Evolutionary conservation across 129 eudicot genomes (phyloP), one percentile per base, ranked within the genome.

Genomic region (Cynara cardunculus): DNA sequence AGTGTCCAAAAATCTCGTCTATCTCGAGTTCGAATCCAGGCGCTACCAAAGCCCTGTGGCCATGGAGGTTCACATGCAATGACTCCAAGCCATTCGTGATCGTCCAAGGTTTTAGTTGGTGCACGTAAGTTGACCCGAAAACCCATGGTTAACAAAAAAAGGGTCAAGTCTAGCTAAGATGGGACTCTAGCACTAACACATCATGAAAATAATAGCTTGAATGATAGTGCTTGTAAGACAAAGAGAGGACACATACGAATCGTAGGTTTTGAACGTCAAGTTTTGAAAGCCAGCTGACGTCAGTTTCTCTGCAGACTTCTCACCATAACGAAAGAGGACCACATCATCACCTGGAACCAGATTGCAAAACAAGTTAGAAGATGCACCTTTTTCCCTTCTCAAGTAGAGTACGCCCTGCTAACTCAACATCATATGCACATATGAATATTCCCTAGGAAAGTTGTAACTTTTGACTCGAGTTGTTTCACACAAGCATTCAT

Each of bases 311-410:
- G 87, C 79, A 62, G 97, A 94, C 86, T 87, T 89, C 75, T 92
- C 91, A 67, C 98, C 97, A 66, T 86, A 86, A 76, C 85, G 88
- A 62, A 84, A 87, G 28, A 85, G 91, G 80, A 92, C 96, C 77
- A 92, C 98, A 70, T 94, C 97, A 82, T 94, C 98, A 72, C 79
- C 98, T 94, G 94, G 73, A 84, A 72, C 27, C 41, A 83, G 8
- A 77, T 84, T 49, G 26, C 56, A 84, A 74, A 62, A 76, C 39
- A 35, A 79, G 32, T 46, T 21, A 49, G 27, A 44, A 7, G 31
- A 16, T 0, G 1, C 24, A 19, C 1, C 5, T 56, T 18, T 49
- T 49, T 13, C 62, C 44, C 12, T 37, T 37, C 44, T 37, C 44
- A 37, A 37, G 13, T 37, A 8, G 44, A 37, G 44, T 37, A 37